Percentiles rank a stretch among this genome's conserved stretches.
These are phyloP conservation scores for Botryotinia calthae DNA, from an alignment of 2,329 filamentous ascomycete genomes.

Conservation along the genomic window DNA sequence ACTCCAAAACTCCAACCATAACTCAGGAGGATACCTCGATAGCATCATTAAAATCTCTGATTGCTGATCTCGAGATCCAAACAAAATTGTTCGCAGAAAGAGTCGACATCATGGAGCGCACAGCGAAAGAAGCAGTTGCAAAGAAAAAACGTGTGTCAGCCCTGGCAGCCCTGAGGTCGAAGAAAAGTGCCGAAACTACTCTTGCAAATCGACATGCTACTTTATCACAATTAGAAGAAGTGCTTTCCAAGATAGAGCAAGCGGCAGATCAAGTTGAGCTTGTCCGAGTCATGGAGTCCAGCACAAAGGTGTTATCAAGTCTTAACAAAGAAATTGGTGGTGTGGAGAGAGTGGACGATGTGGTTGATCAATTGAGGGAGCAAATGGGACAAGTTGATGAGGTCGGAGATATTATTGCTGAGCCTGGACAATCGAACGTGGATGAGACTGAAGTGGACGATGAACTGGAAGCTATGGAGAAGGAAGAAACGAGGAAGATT, in stretches of 20 bases:
- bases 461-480: conserved; percentile 73
- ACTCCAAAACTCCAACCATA: conserved; percentile 47
- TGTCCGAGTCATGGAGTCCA: conserved; percentile 77
- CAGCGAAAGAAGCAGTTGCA: conserved; percentile 68
- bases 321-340: conserved; percentile 79
- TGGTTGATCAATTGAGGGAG: conserved; percentile 72
- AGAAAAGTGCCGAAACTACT: conserved; percentile 75
- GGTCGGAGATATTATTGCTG: conserved; percentile 72
- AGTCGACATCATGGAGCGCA: conserved; percentile 60
- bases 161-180: conserved; percentile 74
- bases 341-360: conserved; percentile 68
- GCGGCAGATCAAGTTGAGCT: conserved; percentile 82
- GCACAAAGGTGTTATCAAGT: conserved; percentile 66
- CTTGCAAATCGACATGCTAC: conserved; percentile 70
- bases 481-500: conserved; percentile 46
- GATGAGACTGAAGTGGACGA: conserved; percentile 86
- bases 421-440: conserved; percentile 52
- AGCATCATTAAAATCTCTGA: conserved; percentile 77
- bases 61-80: conserved; percentile 70
- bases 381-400: conserved; percentile 83
- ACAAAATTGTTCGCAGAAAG: conserved; percentile 65
- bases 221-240: conserved; percentile 77
- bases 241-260: conserved; percentile 79
- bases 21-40: conserved; percentile 78
- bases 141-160: conserved; percentile 74